Evolutionary conservation across 495 filamentous ascomycete genomes (phyloP).

Genomic region (Hyaloscypha finlandica): DNA sequence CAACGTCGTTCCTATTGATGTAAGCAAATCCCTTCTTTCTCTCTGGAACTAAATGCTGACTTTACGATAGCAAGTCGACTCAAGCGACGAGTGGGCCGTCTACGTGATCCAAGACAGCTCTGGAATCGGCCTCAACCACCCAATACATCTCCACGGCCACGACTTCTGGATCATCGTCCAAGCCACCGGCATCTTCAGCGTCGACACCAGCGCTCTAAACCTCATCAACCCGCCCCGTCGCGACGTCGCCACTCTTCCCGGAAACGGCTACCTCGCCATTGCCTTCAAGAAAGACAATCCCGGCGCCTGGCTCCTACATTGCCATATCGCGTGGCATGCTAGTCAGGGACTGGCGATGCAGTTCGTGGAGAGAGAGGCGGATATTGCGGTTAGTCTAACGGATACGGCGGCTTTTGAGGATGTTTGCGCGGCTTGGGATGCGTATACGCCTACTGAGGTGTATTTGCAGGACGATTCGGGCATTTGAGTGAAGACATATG

Average conservation of each 20-base stretch:
- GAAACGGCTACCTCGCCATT: slow-evolving; percentile 48
- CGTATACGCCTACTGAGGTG: slow-evolving; percentile 35
- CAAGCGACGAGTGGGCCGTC: slow-evolving; percentile 37
- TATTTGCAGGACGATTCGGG: slow-evolving; percentile 48
- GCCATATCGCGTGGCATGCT: slow-evolving; percentile 60
- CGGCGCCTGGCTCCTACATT: slow-evolving; percentile 58
- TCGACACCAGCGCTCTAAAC: slow-evolving; percentile 37
- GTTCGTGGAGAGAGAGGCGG: slow-evolving; percentile 47
- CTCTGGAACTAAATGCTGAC: slow-evolving; percentile 37
- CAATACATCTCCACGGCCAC: slow-evolving; percentile 59
- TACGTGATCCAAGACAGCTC: slow-evolving; percentile 39
- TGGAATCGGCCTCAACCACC: slow-evolving; percentile 40
- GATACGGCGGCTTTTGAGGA: slow-evolving; percentile 37
- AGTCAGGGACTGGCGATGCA: slow-evolving; percentile 48
- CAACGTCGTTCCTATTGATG: slow-evolving; percentile 41
- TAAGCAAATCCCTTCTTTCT: slow-evolving; percentile 3
- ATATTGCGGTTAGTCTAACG: slow-evolving; percentile 40
- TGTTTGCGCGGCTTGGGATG: slow-evolving; percentile 45
- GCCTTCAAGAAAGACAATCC: slow-evolving; percentile 62
- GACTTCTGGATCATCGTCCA: slow-evolving; percentile 59
- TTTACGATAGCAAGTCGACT: slow-evolving; percentile 30
- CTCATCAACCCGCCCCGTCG: slow-evolving; percentile 55
- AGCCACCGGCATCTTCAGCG: slow-evolving; percentile 36
- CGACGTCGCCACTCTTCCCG: slow-evolving; percentile 57
- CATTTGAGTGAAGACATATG: slow-evolving; percentile 30